phyloP scores from a whole-genome alignment of 306 rosid species.

The Fragaria ananassa region DNA sequence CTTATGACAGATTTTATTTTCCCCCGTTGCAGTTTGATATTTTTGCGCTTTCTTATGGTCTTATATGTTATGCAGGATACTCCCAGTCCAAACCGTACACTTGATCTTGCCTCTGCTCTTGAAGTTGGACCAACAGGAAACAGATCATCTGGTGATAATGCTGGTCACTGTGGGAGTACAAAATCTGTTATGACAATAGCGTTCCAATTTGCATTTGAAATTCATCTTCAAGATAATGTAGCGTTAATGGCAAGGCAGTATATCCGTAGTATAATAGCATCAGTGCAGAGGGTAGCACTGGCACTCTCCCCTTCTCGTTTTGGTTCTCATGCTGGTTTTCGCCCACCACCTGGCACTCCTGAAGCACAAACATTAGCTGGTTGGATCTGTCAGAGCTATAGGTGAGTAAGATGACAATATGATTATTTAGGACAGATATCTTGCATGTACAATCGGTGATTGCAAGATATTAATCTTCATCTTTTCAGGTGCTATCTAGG shows the following conservation, averaged over 20 bases:
- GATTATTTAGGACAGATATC: not conserved
- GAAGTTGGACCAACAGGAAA: slow-evolving; percentile 76
- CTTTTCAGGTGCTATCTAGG: slow-evolving; percentile 80
- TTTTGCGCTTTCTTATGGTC: slow-evolving; percentile 14
- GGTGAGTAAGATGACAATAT: slow-evolving; percentile 32
- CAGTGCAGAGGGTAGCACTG: slow-evolving; percentile 94
- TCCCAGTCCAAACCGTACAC: slow-evolving; percentile 87
- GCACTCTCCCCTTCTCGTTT: slow-evolving; percentile 83
- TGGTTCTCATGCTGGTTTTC: slow-evolving; percentile 57
- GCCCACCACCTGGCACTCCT: slow-evolving; percentile 77
- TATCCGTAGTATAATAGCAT: slow-evolving; percentile 82
- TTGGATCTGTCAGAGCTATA: slow-evolving; percentile 85
- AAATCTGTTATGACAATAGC: slow-evolving; percentile 99
- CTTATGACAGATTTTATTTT: not conserved
- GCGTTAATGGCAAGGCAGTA: slow-evolving; percentile 92
- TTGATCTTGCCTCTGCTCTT: slow-evolving; percentile 95
- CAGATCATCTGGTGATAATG: slow-evolving; percentile 56
- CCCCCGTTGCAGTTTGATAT: not conserved
- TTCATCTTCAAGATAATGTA: slow-evolving; percentile 84
- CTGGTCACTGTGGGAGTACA: slow-evolving; percentile 56
- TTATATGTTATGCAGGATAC: slow-evolving; percentile 51
- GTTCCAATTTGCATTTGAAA: slow-evolving; percentile 89
- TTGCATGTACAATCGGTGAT: not conserved
- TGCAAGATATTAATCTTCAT: not conserved
- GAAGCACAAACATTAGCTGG: slow-evolving; percentile 84